These are phyloP conservation scores for Geosmithia morbida DNA, from an alignment of 2,329 filamentous ascomycete genomes.

Conservation along the genomic window DNA sequence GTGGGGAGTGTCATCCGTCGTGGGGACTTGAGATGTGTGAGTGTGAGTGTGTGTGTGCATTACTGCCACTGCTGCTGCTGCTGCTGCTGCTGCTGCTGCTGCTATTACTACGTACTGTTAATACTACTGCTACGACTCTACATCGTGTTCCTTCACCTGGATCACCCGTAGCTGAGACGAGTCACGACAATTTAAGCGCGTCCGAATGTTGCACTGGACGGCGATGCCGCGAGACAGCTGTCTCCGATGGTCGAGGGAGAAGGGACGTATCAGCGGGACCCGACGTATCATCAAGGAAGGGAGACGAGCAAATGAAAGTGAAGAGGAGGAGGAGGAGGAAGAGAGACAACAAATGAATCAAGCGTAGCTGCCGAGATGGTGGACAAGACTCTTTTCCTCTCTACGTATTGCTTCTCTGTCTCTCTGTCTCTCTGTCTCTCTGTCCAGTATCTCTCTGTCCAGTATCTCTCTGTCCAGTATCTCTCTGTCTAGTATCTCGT, in stretches of 20 bases:
- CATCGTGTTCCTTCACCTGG: not conserved
- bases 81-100: too few relatives aligned
- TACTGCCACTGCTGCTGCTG: too few relatives aligned
- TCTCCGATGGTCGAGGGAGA: not conserved
- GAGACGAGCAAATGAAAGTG: not conserved
- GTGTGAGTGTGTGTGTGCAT: too few relatives aligned
- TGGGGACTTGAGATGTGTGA: too few relatives aligned
- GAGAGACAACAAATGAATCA: not conserved
- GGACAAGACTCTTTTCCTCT: too few relatives aligned
- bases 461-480: too few relatives aligned
- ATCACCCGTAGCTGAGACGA: not conserved
- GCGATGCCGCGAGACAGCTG: not conserved
- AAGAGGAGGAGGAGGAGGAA: not conserved
- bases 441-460: too few relatives aligned
- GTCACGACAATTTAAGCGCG: not conserved
- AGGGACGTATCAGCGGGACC: not conserved
- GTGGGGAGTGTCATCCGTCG: not conserved
- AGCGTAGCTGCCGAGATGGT: not conserved
- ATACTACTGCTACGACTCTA: too few relatives aligned
- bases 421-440: too few relatives aligned
- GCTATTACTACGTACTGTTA: not conserved
- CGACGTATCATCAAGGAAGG: too few relatives aligned
- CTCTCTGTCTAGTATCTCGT: too few relatives aligned
- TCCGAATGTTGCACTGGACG: not conserved
- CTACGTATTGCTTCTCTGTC: too few relatives aligned